Percentiles rank a stretch among this genome's conserved stretches.
Conservation (phyloP, 495 filamentous ascomycete genomes). For the Neurospora hispaniola region DNA sequence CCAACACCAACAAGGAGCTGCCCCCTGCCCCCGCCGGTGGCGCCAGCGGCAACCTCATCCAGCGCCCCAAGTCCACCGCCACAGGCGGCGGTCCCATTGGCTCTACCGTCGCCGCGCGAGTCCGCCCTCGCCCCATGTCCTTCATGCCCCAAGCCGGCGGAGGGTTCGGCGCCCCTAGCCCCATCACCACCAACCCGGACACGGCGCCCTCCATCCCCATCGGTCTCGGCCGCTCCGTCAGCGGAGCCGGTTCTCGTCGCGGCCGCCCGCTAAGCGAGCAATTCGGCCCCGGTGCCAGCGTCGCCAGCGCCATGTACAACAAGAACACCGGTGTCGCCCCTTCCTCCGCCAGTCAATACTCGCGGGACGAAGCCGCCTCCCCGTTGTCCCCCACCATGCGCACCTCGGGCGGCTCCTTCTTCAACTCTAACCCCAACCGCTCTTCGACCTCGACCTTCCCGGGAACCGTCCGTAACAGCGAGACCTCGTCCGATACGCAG, state of each 20-base stretch:
- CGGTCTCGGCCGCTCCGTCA: constrained; percentile 51
- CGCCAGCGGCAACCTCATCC: constrained; percentile 49
- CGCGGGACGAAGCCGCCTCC: constrained; percentile 30
- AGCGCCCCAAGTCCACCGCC: constrained; percentile 69
- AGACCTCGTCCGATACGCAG: constrained; percentile 43
- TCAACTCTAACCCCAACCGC: constrained; percentile 36
- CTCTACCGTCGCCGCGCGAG: constrained; percentile 37
- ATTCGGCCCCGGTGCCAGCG: constrained; percentile 47
- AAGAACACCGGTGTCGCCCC: constrained; percentile 44
- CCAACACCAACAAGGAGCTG: constrained; percentile 69
- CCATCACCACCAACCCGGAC: constrained; percentile 50
- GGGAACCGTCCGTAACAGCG: constrained; percentile 49
- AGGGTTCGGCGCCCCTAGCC: constrained; percentile 22
- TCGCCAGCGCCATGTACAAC: constrained; percentile 73
- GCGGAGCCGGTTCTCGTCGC: constrained; percentile 33
- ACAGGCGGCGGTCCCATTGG: constrained; percentile 25
- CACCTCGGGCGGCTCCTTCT: constrained; percentile 27
- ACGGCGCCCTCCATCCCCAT: constrained; percentile 78
- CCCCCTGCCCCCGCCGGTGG: constrained; percentile 65
- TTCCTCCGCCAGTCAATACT: constrained; percentile 38
- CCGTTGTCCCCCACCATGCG: constrained; percentile 46
- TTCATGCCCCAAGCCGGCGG: constrained; percentile 41
- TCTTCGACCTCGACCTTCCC: constrained; percentile 31
- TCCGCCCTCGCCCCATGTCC: constrained; percentile 44
- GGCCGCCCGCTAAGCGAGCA: constrained; percentile 61